A percentile compares a stretch with the other conserved stretches of the same genome.
These are phyloP conservation scores for Amanita brunnescens DNA, from an alignment of 768 basidiomycete genomes.

Conservation along the genomic window DNA sequence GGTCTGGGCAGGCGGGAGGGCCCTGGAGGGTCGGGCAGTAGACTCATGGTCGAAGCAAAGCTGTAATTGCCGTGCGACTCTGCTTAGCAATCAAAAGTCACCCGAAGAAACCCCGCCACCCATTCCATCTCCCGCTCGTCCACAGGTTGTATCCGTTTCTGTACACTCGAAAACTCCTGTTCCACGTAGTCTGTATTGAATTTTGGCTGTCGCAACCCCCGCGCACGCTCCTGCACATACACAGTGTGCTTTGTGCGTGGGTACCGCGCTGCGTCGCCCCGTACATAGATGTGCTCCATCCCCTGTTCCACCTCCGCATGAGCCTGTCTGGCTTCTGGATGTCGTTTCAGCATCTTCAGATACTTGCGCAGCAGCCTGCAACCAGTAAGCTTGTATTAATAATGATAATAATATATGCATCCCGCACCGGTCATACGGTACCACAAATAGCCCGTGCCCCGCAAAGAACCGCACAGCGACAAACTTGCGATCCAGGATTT, in stretches of 20 bases:
- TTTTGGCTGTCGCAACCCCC: neutral
- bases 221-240: slow-evolving; percentile 2
- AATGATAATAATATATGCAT: too few relatives aligned
- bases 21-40: slow-evolving; percentile 25
- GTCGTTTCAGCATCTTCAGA: slow-evolving; percentile 15
- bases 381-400: too few relatives aligned
- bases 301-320: slow-evolving; percentile 12
- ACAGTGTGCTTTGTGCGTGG: slow-evolving; percentile 12
- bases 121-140: slow-evolving; percentile 17
- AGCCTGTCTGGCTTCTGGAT: slow-evolving; percentile 10
- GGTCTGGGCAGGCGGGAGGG: slow-evolving; percentile 43
- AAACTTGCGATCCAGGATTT: slow-evolving; percentile 11
- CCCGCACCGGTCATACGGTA: slow-evolving; percentile 18
- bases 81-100: too few relatives aligned
- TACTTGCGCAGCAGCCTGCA: slow-evolving; percentile 16
- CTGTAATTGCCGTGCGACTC: neutral
- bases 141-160: slow-evolving; percentile 9
- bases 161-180: neutral
- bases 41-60: slow-evolving; percentile 17
- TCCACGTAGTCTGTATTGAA: neutral
- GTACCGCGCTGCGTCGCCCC: neutral
- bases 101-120: slow-evolving; percentile 21
- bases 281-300: slow-evolving; percentile 7
- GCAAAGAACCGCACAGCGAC: slow-evolving; percentile 14
- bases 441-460: slow-evolving; percentile 13